Evolutionary conservation across 169 alveolate species (phyloP), one percentile per base, ranked within the genome.

Genomic region (Plasmodium berghei): DNA sequence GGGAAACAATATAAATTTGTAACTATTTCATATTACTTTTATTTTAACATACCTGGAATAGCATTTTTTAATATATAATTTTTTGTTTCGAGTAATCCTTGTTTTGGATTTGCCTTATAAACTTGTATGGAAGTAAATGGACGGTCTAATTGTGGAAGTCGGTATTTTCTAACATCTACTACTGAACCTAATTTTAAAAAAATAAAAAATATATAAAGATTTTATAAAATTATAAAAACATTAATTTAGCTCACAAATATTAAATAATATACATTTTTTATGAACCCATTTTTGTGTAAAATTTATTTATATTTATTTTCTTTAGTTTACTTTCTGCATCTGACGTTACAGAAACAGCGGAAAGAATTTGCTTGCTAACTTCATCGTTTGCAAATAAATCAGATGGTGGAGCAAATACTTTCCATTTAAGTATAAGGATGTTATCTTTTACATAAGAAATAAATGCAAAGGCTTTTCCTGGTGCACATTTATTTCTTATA

Each of bases 81-180:
- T 49, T 75, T 75, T 14, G 55, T 75, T 67, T 75, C 89, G 20
- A 75, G 63, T 0, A 62, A 0, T 14, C 62, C 69, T 14, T 54
- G 28, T 40, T 71, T 71, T 64, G 26, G 49, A 12, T 71, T 59
- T 26, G 72, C 73, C 16, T 58, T 24, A n/a, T 75, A 63, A 24
- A 75, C 74, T 55, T 62, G 89, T 63, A 75, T 75, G 40, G 89
- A 62, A 40, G 71, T 75, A 34, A 75, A 26, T 22, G 89, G 89
- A 3, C 59, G 12, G 9, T 75, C 89, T 18, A 75, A 55, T 56
- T 48, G 49, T 34, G 89, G 89, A 10, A 75, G 0, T 16, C 48
- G 63, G 56, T 14, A 75, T 55, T 24, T 75, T 48, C 72, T 66
- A 12, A 62, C 66, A 34, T 75, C 89, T 34, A 16, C 74, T 42